Evolutionary conservation across 257 asterid species (phyloP).

Genomic region (Solanum chmielewskii): DNA sequence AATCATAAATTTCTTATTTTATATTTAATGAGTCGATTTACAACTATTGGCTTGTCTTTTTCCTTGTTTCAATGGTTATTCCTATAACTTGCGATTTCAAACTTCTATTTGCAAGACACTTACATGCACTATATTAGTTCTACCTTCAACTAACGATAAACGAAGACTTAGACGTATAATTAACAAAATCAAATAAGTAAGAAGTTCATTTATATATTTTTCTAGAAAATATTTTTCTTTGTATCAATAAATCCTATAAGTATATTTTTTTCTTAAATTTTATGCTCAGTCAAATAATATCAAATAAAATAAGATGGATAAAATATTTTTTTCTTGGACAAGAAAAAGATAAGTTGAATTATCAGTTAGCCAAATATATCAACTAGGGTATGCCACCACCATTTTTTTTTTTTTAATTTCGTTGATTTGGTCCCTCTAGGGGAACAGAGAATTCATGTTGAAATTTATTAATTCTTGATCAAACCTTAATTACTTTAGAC

Average conservation of each 20-base stretch:
- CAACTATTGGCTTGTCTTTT: accelerated
- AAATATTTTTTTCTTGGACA: neutral
- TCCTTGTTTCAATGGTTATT: neutral
- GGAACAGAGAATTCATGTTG: neutral
- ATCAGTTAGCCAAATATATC: neutral
- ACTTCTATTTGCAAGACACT: neutral
- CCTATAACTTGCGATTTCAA: neutral
- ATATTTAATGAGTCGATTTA: neutral
- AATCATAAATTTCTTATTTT: no score
- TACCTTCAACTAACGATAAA: neutral
- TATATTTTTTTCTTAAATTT: neutral
- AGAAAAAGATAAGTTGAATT: neutral
- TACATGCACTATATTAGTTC: neutral
- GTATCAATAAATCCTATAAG: neutral
- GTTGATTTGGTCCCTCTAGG: neutral
- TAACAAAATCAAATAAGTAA: neutral
- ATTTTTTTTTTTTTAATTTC: neutral
- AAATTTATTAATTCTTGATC: neutral
- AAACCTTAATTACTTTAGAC: neutral
- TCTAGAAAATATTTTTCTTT: neutral
- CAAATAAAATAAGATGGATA: neutral
- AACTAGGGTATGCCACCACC: neutral
- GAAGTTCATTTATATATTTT: neutral
- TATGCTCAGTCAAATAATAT: neutral
- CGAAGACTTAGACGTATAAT: accelerated